Base-by-base conservation (phyloP, 1,284 basidiomycete genomes). In the Pseudozyma sp. region DNA sequence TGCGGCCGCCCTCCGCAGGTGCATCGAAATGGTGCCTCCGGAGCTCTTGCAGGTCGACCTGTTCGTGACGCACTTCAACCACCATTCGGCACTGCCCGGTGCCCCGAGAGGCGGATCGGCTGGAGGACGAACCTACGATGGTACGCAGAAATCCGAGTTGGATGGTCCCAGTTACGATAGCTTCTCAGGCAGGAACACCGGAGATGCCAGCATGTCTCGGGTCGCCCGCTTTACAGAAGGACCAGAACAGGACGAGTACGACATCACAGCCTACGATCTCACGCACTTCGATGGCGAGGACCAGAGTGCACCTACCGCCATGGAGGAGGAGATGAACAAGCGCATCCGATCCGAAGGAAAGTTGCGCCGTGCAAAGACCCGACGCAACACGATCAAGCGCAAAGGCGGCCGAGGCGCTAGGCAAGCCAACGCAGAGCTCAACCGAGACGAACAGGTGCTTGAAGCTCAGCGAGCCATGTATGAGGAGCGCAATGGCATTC, bases 271-370 rank as follows among this genome's bases (percentile, higher is more conserved):
- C 0, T 85, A 91, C 16, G 92, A 93, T 74, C 86, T 92, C 56
- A 93, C 92, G 7, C 91, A 93, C 76, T 94, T 92, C 76, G 92
- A 93, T 68, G 92, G 91, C 30, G 85, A 93, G 69, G 88, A 92
- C 67, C 90, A 92, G 37, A 70, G 62, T 76, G 86, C 88, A 31
- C 86, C 86, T 4, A 84, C 89, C 6, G 89, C 89, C 0, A 90
- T 88, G 17, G 92, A 94, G 80, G 86, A 86, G 19, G 85, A 87
- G 72, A 87, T 94, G 40, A 91, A 88, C 60, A 85, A 86, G 46
- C 86, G 86, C 40, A 86, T 94, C 37, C 88, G 88, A 77, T 89
- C 89, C 71, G 89, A 91, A 80, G 92, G 93, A 13, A 89, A 88
- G 79, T 72, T 89, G n/a, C 87, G 90, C 1, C 87, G 92, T 16